Base-by-base conservation (phyloP, 352 stramenopile species). In the Phytophthora foliorum region DNA sequence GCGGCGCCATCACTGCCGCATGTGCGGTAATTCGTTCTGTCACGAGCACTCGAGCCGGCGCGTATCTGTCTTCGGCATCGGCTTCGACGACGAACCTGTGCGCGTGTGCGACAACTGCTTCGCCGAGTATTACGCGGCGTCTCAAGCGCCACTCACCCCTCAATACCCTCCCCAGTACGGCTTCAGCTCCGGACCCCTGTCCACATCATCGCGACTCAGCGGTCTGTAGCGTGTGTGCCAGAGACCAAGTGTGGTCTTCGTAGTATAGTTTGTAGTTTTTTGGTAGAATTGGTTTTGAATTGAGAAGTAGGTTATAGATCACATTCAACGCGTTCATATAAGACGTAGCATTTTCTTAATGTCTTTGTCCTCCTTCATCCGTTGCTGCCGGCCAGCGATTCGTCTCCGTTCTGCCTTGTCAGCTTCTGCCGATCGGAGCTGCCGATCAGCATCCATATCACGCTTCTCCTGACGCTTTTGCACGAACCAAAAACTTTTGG, bases 71-170 rank as follows among this genome's bases (percentile, higher is more conserved):
- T 77, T 88, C 19, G 84, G 84, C 24, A 93, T 94, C 45, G 89
- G 89, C 34, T 95, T 94, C 38, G 85, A 94, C 42, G 77, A 93
- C 46, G 88, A 94, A 60, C 89, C 89, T 41, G 84, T 94, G 60
- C 88, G 89, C 25, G 89, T 96, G 63, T 96, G 89, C 44, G 88
- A 96, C 54, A 80, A 84, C n/a, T 96, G 89, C 60, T 96, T 95
- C 32, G 77, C 77, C 24, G 85, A 93, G 49, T 90, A 93, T 54
- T 89, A 90, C 56, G 73, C 78, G 50, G 70, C 67, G 41, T 56
- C 77, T 14, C 68, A 82, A 38, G 63, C 75, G 24, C 61, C 61
- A 17, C 74, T 71, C 25, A 54, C 75, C 4, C 61, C 46, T 16
- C 63, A 63, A 14, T 70, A 64, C 56, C 57, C 63, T 1, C 34